Evolutionary conservation across 2,329 filamentous ascomycete species (phyloP).

Genomic region (Hymenoscyphus albidus): DNA sequence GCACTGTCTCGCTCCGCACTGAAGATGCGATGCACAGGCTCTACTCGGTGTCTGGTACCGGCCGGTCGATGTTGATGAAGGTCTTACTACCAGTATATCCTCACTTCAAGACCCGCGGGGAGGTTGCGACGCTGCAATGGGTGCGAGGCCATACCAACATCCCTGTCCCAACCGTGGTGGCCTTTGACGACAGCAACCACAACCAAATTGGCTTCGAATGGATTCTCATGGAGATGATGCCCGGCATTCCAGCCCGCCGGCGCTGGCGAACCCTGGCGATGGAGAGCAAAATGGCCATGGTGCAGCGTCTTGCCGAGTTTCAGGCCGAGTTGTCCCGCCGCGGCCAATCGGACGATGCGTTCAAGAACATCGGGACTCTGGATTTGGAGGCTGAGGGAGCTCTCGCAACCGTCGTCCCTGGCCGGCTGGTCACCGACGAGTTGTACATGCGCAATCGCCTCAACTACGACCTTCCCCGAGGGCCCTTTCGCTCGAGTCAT

Average conservation of each 20-base stretch:
- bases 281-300: conserved; percentile 35
- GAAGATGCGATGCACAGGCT: conserved; percentile 35
- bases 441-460: conserved; percentile 10
- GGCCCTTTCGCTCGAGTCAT: conserved; percentile 8
- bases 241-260: conserved; percentile 19
- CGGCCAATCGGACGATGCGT: not conserved
- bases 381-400: not conserved
- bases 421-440: not conserved
- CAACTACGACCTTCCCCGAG: conserved; percentile 1
- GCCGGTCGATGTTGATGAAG: conserved; percentile 34
- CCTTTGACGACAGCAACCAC: conserved; percentile 32
- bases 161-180: conserved; percentile 36
- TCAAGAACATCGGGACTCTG: not conserved
- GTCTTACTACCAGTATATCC: conserved; percentile 38
- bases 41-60: conserved; percentile 29
- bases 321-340: conserved; percentile 30
- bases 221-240: conserved; percentile 38
- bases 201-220: conserved; percentile 41
- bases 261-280: conserved; percentile 36
- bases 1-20: conserved; percentile 28
- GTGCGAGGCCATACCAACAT: conserved; percentile 33
- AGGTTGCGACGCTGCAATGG: conserved; percentile 39
- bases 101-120: conserved; percentile 38
- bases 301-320: conserved; percentile 34
- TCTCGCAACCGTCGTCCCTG: not conserved